Conservation (phyloP, 257 asterid genomes). For the Solanum virginianum region DNA sequence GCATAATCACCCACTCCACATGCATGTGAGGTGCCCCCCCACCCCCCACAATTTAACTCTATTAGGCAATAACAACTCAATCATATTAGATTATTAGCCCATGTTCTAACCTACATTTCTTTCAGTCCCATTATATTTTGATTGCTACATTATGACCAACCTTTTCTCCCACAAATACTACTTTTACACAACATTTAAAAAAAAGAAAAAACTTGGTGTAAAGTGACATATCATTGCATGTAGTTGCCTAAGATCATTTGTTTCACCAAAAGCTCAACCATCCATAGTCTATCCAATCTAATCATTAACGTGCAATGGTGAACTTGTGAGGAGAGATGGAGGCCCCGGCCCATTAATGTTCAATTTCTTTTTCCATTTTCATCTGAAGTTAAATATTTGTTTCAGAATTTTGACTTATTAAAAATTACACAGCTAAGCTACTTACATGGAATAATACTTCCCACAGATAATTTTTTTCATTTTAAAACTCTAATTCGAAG, state of each 20-base stretch:
- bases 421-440: background rate
- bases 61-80: conserved; percentile 19
- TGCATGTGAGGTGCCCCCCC: conserved; percentile 12
- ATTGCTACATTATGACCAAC: conserved; percentile 10
- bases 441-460: background rate
- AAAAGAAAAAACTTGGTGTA: background rate
- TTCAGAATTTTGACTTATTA: background rate
- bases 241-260: background rate
- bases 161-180: background rate
- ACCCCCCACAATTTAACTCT: background rate
- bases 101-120: conserved; percentile 1
- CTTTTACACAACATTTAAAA: background rate
- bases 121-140: conserved; percentile 1
- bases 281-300: background rate
- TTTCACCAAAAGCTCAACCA: background rate
- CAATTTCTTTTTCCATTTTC: background rate
- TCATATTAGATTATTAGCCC: conserved; percentile 12
- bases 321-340: background rate
- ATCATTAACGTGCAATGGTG: background rate
- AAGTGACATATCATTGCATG: conserved; percentile 3
- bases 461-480: background rate
- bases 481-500: background rate
- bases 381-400: background rate
- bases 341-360: background rate
- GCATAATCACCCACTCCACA: background rate